Percentiles rank a stretch among this genome's conserved stretches.
phyloP scores from a whole-genome alignment of 1,139 yeast species.

The Pichia sp. region DNA sequence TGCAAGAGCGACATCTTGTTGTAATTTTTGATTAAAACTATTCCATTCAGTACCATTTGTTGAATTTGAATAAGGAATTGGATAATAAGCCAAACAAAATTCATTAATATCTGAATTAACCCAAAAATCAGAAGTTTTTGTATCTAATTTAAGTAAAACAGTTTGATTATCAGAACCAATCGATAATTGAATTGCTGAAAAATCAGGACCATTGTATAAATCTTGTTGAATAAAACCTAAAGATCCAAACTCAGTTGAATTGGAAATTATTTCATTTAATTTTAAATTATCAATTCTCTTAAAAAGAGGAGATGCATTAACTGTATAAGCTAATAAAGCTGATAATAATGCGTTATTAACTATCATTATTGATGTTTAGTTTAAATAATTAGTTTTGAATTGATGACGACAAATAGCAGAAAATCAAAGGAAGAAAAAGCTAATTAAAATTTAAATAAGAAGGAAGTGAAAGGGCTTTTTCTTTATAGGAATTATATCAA shows the following conservation, averaged over 20 bases:
- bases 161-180: slow-evolving; percentile 17
- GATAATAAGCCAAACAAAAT: slow-evolving; percentile 13
- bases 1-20: neutral
- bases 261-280: neutral
- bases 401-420: neutral
- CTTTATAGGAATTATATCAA: no score
- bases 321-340: neutral
- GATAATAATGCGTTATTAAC: neutral
- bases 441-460: neutral
- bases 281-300: neutral
- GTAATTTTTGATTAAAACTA: slow-evolving; percentile 1
- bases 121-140: slow-evolving; percentile 15
- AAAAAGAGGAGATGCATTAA: slow-evolving; percentile 1
- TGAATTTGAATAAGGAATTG: slow-evolving; percentile 5
- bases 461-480: neutral
- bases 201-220: slow-evolving; percentile 7
- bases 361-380: slow-evolving; percentile 1
- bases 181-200: slow-evolving; percentile 9
- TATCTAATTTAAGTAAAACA: slow-evolving; percentile 13
- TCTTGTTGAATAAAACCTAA: slow-evolving; percentile 2
- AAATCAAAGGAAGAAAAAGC: neutral
- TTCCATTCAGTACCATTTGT: slow-evolving; percentile 5
- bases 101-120: slow-evolving; percentile 14
- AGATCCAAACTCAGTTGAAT: neutral
- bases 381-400: neutral